Conservation (phyloP, 1,284 basidiomycete species). For the Boletellus deceptivus region DNA sequence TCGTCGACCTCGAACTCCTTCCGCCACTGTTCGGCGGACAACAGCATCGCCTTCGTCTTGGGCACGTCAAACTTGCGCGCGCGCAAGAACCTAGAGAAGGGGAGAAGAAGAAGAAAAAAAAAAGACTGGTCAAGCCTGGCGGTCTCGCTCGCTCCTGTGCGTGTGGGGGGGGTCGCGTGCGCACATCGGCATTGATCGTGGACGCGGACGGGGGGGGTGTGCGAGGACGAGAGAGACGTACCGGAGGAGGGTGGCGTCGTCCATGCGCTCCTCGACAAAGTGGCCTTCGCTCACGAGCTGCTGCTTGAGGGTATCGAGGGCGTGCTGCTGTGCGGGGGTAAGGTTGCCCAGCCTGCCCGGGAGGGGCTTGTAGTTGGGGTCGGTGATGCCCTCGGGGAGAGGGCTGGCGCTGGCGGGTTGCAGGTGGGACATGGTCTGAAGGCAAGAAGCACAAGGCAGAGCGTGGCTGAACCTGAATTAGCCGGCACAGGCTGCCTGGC, state of each 20-base stretch:
- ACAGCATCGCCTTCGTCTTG: slow-evolving; percentile 84
- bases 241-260: slow-evolving; percentile 78
- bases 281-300: slow-evolving; percentile 61
- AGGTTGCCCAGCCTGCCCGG: slow-evolving; percentile 86
- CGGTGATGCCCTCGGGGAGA: slow-evolving; percentile 60
- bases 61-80: slow-evolving; percentile 90
- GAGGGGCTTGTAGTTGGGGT: slow-evolving; percentile 66
- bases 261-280: slow-evolving; percentile 72
- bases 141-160: too few species aligned
- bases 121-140: too few species aligned
- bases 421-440: slow-evolving; percentile 25
- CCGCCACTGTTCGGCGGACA: slow-evolving; percentile 87
- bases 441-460: not conserved
- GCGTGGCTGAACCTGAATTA: slow-evolving; percentile 17
- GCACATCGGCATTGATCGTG: slow-evolving; percentile 11
- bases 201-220: not conserved
- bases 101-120: too few species aligned
- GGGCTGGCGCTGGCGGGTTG: slow-evolving; percentile 46
- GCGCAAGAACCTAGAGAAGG: slow-evolving; percentile 69
- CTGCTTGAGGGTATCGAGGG: slow-evolving; percentile 71
- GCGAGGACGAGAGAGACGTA: slow-evolving; percentile 29
- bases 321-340: slow-evolving; percentile 64
- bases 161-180: not conserved
- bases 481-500: not conserved
- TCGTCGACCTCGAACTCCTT: slow-evolving; percentile 88